Evolutionary conservation across 331 rosid genomes (phyloP).

Genomic region (Malus hybrid): DNA sequence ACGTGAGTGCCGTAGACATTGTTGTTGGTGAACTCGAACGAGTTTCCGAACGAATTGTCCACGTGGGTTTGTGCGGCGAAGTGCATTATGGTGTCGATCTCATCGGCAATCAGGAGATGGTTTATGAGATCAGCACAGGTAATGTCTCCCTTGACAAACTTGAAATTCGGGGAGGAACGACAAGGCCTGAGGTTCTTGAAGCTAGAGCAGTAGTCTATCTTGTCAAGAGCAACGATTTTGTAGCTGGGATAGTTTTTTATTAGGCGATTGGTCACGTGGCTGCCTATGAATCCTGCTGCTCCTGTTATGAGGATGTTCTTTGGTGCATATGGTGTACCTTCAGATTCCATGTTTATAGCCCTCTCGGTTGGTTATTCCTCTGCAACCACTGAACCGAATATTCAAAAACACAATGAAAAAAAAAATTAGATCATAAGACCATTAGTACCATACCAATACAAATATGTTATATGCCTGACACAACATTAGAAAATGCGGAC

Average conservation of each 20-base stretch:
- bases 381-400: not conserved
- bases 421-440: not conserved
- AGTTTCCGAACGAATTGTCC: constrained; percentile 70
- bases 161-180: constrained; percentile 42
- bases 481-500: not conserved
- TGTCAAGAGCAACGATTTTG: constrained; percentile 61
- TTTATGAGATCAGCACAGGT: constrained; percentile 51
- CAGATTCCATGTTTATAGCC: constrained; percentile 19
- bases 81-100: constrained; percentile 70
- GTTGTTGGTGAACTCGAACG: constrained; percentile 66
- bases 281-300: constrained; percentile 71
- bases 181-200: constrained; percentile 42
- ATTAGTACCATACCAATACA: not conserved
- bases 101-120: constrained; percentile 46
- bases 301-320: constrained; percentile 60
- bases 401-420: not conserved
- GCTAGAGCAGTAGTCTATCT: constrained; percentile 61
- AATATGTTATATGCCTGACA: not conserved
- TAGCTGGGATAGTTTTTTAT: constrained; percentile 45
- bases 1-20: constrained; percentile 76
- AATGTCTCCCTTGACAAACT: constrained; percentile 59
- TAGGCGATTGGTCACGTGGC: constrained; percentile 56
- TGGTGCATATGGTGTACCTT: constrained; percentile 33
- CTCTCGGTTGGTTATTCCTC: not conserved
- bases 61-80: constrained; percentile 80